These are phyloP conservation scores for Colletotrichum echinochloae DNA, from an alignment of 2,329 filamentous ascomycete species.

Conservation along the genomic window DNA sequence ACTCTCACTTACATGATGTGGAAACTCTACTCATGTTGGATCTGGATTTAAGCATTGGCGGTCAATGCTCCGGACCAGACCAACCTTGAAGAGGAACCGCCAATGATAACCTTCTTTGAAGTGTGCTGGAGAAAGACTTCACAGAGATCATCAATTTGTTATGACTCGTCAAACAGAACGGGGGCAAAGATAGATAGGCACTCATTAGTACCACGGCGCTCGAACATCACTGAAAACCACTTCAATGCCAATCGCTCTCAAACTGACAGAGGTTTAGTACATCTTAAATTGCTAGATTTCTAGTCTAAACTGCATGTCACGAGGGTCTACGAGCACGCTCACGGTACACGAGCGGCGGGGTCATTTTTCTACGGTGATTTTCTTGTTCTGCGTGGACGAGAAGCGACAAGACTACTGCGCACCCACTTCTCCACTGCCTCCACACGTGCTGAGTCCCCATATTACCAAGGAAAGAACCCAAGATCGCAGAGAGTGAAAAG, in stretches of 20 bases:
- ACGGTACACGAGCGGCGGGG: slow-evolving; percentile 22
- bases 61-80: background rate
- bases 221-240: background rate
- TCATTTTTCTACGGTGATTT: slow-evolving; percentile 21
- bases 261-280: slow-evolving; percentile 16
- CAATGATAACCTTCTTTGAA: background rate
- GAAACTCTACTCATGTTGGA: background rate
- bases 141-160: background rate
- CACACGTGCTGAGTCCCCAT: background rate
- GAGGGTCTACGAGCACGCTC: slow-evolving; percentile 30
- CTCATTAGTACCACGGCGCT: background rate
- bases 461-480: slow-evolving; percentile 3
- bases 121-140: background rate
- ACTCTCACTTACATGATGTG: background rate
- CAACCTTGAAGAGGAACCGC: background rate
- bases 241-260: background rate
- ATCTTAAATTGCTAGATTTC: slow-evolving; percentile 37
- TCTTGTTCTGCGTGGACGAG: slow-evolving; percentile 26
- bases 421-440: slow-evolving; percentile 9
- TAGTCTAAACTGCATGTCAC: slow-evolving; percentile 32
- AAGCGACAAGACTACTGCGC: slow-evolving; percentile 19
- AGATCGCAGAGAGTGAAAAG: slow-evolving; percentile 17
- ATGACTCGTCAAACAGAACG: background rate
- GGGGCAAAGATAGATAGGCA: background rate
- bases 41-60: background rate